Base-by-base conservation (phyloP, 306 rosid genomes). In the Lathyrus sativus region DNA sequence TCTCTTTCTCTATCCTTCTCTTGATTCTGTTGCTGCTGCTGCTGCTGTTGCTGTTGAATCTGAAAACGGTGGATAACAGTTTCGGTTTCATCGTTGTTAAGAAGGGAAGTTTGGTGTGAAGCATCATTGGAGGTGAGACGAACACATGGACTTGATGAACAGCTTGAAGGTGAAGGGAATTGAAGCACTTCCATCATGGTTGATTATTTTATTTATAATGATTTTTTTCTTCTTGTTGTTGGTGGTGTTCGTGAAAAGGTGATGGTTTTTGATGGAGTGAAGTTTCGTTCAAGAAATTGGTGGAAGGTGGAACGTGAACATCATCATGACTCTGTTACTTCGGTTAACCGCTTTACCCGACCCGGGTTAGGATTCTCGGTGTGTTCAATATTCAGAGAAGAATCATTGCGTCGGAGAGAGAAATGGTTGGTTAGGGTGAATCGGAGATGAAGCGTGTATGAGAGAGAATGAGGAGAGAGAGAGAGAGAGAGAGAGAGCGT, bases 141-240 rank as follows among this genome's bases (percentile, higher is more conserved):
- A 33, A 6, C 9, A 7, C 39, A 80, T 26, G 79, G 78, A 26
- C 43, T 42, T 8, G 76, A 41, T 10, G 95, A 81, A 62, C 91
- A 84, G 87, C 96, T 89, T 89, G 98, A 78, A 46, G 90, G 59
- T 68, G 98, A 92, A 89, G 96, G 89, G 37, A 89, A 88, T 75
- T 86, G 91, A 67, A 88, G 87, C 35, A 89, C 96, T 78, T 92
- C 88, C 13, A 91, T 83, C 98, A 92, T 92, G 15, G 68, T 65
- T 68, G 65, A 31, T 44, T 5, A 0, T 33, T 33, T 5, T 6
- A 33, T 33, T 6, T 45, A 12, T 12, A 13, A 44, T 44, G 3
- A 44, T 13, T n/a, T 2, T 9, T 67, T 35, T 59, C 73, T 6
- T 33, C 0, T 7, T 35, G 9, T 35, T 35, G 39, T 33, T 33